Conservation (phyloP, 805 yeast genomes). For the Kuraishia cidri region DNA sequence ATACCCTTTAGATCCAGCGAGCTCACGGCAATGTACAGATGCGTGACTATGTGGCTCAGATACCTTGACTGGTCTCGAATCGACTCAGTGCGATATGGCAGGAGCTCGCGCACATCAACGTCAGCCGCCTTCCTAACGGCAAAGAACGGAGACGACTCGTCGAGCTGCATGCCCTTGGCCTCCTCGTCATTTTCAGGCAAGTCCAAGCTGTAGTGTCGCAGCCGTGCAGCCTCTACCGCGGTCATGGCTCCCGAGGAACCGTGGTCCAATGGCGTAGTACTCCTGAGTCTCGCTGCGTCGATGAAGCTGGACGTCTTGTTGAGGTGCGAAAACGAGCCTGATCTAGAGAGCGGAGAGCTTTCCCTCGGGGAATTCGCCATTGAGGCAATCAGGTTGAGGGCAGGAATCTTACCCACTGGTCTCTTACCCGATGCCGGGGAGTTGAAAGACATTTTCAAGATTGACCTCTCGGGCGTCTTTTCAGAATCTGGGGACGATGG, state of each 20-base stretch:
- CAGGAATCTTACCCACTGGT: too few relatives aligned
- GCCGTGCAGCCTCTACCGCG: slow-evolving; percentile 3
- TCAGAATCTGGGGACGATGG: too few relatives aligned
- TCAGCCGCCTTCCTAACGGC: slow-evolving; percentile 12
- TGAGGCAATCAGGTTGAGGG: too few relatives aligned
- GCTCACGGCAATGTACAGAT: slow-evolving; percentile 68
- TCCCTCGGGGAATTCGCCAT: slow-evolving; percentile 12
- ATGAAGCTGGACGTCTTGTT: too few relatives aligned
- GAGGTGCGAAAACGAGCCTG: too few relatives aligned
- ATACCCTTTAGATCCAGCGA: slow-evolving; percentile 70
- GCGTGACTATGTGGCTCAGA: slow-evolving; percentile 70
- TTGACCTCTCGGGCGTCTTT: too few relatives aligned
- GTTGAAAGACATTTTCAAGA: too few relatives aligned
- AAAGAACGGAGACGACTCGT: slow-evolving; percentile 13
- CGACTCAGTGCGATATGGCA: slow-evolving; percentile 73
- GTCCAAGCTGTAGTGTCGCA: slow-evolving; percentile 37
- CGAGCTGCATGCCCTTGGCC: slow-evolving; percentile 12
- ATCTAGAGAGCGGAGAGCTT: slow-evolving; percentile 15
- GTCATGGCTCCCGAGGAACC: slow-evolving; percentile 13
- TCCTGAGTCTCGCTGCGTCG: too few relatives aligned
- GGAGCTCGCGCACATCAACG: slow-evolving; percentile 12
- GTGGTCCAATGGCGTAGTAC: too few relatives aligned
- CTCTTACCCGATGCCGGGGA: too few relatives aligned
- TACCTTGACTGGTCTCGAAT: slow-evolving; percentile 64
- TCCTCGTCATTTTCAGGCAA: slow-evolving; percentile 40